Conservation (phyloP, 1,139 yeast genomes). For the Lodderomyces parapsilosis region DNA sequence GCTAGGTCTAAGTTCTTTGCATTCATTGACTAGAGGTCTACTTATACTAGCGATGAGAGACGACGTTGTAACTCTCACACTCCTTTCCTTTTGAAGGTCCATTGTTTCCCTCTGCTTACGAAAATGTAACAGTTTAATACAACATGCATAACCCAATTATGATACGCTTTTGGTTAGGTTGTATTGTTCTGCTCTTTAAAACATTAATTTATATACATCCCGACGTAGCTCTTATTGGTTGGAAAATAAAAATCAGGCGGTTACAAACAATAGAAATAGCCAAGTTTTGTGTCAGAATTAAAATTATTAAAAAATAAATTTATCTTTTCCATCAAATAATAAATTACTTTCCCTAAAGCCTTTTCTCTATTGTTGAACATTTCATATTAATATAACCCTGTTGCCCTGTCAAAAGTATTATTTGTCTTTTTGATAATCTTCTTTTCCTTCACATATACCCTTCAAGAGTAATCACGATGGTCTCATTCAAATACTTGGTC, state of each 20-base stretch:
- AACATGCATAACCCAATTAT: background rate
- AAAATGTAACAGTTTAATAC: background rate
- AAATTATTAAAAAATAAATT: background rate
- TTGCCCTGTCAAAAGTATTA: background rate
- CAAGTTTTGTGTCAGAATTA: background rate
- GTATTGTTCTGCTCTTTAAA: too few species aligned
- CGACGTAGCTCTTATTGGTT: background rate
- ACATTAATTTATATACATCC: too few species aligned
- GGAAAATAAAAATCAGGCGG: background rate
- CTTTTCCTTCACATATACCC: slow-evolving; percentile 2
- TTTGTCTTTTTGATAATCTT: background rate
- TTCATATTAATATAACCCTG: background rate
- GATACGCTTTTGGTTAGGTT: background rate
- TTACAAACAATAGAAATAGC: background rate
- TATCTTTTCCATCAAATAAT: slow-evolving; percentile 1
- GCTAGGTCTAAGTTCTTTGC: too few species aligned
- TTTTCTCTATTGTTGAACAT: too few species aligned
- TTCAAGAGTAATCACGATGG: too few species aligned
- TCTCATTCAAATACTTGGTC: slow-evolving; percentile 14
- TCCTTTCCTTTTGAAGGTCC: background rate
- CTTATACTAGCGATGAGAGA: too few species aligned
- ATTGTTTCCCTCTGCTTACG: background rate
- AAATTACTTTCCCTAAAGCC: background rate
- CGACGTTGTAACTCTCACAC: background rate
- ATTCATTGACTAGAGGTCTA: too few species aligned